Conservation (phyloP, 768 basidiomycete species). For the Tephrocybe sp. region DNA sequence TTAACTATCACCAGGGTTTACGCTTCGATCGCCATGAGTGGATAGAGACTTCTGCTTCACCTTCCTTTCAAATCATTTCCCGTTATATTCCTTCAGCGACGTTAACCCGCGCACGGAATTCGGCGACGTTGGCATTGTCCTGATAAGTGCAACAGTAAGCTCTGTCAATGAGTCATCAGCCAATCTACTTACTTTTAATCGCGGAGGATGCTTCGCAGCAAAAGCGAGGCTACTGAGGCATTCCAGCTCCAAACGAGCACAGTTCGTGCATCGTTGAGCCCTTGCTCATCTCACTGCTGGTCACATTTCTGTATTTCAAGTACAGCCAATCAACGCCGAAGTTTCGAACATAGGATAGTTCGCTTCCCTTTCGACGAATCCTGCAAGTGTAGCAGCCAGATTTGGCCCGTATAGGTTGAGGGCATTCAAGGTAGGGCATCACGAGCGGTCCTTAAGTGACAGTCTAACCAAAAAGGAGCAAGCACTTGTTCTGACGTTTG, state of each 20-base stretch:
- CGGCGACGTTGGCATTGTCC: slow-evolving; percentile 8
- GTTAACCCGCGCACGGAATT: slow-evolving; percentile 10
- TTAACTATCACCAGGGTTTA: too few species aligned
- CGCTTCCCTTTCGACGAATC: too few species aligned
- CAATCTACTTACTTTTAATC: slow-evolving; percentile 62
- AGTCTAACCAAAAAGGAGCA: too few species aligned
- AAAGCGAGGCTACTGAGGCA: slow-evolving; percentile 89
- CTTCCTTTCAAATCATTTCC: too few species aligned
- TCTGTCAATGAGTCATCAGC: slow-evolving; percentile 7
- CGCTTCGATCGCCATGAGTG: too few species aligned
- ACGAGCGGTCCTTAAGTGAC: too few species aligned
- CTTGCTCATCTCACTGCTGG: slow-evolving; percentile 61
- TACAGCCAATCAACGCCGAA: too few species aligned
- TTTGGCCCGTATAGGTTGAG: slow-evolving; percentile 52
- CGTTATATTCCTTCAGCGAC: neutral
- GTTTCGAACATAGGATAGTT: too few species aligned
- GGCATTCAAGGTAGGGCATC: too few species aligned
- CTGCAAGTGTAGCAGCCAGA: slow-evolving; percentile 89
- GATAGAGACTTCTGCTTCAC: too few species aligned
- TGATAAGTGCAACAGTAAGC: neutral
- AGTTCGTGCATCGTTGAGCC: slow-evolving; percentile 78
- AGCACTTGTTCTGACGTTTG: too few species aligned
- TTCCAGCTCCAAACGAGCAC: slow-evolving; percentile 73
- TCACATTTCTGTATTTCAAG: slow-evolving; percentile 89
- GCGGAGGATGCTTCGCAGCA: slow-evolving; percentile 84